Conservation (phyloP, 2,329 filamentous ascomycete species). For the Pseudogymnoascus sp. region DNA sequence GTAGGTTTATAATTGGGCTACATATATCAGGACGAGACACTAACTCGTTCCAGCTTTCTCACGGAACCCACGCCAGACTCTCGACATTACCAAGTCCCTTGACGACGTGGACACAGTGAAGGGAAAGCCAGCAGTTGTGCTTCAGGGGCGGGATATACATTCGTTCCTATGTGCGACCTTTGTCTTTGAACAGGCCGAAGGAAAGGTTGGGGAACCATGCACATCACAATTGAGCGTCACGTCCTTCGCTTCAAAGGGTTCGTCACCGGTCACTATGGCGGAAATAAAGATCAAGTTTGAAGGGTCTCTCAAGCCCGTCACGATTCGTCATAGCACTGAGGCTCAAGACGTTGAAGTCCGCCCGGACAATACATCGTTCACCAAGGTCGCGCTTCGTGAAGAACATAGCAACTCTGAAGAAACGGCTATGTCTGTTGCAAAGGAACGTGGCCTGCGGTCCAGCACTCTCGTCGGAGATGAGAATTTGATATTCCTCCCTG, state of each 20-base stretch:
- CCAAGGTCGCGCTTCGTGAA: constrained; percentile 9
- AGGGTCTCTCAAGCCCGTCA: constrained; percentile 47
- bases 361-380: constrained; percentile 13
- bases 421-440: neutral
- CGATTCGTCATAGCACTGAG: constrained; percentile 31
- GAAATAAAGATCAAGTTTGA: constrained; percentile 47
- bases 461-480: constrained; percentile 41
- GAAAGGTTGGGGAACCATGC: constrained; percentile 52
- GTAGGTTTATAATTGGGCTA: constrained; percentile 33
- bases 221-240: constrained; percentile 48
- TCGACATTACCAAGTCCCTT: constrained; percentile 50
- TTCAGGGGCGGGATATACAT: constrained; percentile 43
- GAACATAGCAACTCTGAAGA: neutral
- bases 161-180: constrained; percentile 49
- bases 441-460: neutral
- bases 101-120: constrained; percentile 36
- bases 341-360: constrained; percentile 9
- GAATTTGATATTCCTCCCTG: constrained; percentile 58
- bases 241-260: constrained; percentile 46
- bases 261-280: constrained; percentile 43
- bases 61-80: constrained; percentile 48
- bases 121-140: constrained; percentile 40
- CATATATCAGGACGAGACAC: constrained; percentile 4
- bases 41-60: constrained; percentile 39
- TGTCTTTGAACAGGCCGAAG: constrained; percentile 48